phyloP scores from a whole-genome alignment of 2,329 filamentous ascomycete species.

The Colletotrichum siamense region DNA sequence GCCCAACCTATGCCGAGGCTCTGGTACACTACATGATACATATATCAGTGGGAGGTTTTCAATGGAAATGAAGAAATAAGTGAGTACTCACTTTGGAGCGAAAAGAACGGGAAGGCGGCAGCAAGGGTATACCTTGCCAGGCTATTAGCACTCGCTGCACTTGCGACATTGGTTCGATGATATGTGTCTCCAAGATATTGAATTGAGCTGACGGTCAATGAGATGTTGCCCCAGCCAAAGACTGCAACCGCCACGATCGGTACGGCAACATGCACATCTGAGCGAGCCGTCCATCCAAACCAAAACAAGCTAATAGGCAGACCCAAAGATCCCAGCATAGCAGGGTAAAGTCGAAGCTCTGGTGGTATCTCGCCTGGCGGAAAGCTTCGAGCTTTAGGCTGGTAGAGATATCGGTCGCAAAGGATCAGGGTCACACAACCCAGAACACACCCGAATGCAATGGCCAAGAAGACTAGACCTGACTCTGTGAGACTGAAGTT shows the following conservation, averaged over 20 bases:
- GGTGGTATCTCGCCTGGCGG: not conserved
- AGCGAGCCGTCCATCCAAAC: not conserved
- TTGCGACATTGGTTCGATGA: not conserved
- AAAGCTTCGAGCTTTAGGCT: not conserved
- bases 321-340: not conserved
- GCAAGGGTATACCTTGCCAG: not conserved
- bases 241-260: not conserved
- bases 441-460: not conserved
- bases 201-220: not conserved
- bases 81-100: not conserved
- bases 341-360: not conserved
- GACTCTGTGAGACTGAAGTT: not conserved
- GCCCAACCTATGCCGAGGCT: not conserved
- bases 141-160: not conserved
- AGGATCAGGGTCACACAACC: not conserved
- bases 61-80: not conserved
- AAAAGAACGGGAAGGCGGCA: not conserved
- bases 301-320: not conserved
- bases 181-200: not conserved
- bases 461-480: not conserved
- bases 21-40: not conserved
- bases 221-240: not conserved
- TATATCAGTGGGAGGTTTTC: not conserved
- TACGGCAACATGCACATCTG: not conserved
- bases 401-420: not conserved